phyloP scores from a whole-genome alignment of 2,329 filamentous ascomycete species.

The Trichoderma atroviride region DNA sequence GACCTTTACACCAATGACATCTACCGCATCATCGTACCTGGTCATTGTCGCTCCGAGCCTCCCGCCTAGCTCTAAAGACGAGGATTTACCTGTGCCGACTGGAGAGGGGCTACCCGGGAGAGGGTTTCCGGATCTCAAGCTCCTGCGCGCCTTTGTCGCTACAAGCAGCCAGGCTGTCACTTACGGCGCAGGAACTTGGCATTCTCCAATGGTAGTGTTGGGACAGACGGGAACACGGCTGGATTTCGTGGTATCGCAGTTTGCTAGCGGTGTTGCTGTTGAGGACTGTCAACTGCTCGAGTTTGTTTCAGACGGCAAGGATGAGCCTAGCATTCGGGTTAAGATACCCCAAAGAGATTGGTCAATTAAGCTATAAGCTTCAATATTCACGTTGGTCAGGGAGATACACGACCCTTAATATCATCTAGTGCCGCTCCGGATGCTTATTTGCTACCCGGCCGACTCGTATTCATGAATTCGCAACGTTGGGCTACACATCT shows the following conservation, averaged over 20 bases:
- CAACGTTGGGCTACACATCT: neutral
- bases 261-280: constrained; percentile 74
- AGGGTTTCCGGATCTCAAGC: constrained; percentile 71
- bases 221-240: constrained; percentile 61
- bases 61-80: constrained; percentile 42
- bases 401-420: neutral
- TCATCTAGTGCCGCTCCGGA: neutral
- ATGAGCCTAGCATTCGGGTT: constrained; percentile 48
- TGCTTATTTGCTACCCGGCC: neutral
- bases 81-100: constrained; percentile 35
- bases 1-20: constrained; percentile 79
- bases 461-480: constrained; percentile 12
- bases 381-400: neutral
- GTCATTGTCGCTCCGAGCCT: constrained; percentile 86
- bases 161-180: constrained; percentile 81
- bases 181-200: constrained; percentile 90
- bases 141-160: constrained; percentile 77
- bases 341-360: constrained; percentile 33
- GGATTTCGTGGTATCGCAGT: constrained; percentile 89
- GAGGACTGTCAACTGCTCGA: constrained; percentile 89
- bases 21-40: constrained; percentile 64
- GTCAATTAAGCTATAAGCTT: constrained; percentile 13
- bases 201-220: constrained; percentile 92
- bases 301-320: constrained; percentile 38
- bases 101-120: constrained; percentile 54